These are phyloP conservation scores for Alternaria longipes DNA, from an alignment of 2,329 filamentous ascomycete species.

Conservation along the genomic window DNA sequence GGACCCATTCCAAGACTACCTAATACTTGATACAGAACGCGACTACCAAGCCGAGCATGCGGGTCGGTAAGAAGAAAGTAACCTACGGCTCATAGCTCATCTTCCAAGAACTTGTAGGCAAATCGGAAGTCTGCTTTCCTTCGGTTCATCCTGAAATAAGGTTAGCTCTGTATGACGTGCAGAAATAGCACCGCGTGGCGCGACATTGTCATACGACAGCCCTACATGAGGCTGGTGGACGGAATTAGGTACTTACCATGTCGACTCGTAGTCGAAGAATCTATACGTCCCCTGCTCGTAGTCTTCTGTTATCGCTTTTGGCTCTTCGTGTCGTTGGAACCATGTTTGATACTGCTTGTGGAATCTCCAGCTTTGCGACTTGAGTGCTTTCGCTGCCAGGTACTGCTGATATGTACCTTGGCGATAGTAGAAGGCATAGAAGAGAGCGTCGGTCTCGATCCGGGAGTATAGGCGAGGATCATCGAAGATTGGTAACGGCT, in stretches of 20 bases:
- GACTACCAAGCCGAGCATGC: slow-evolving; percentile 22
- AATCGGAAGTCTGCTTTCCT: slow-evolving; percentile 98
- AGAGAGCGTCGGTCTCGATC: slow-evolving; percentile 94
- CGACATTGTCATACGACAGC: slow-evolving; percentile 9
- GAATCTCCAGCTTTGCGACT: slow-evolving; percentile 98
- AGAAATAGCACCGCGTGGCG: slow-evolving; percentile 13
- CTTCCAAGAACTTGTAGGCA: slow-evolving; percentile 96
- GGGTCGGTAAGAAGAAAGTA: slow-evolving; percentile 9
- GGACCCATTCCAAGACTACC: slow-evolving; percentile 44
- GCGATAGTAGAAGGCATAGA: slow-evolving; percentile 99
- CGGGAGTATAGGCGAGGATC: slow-evolving; percentile 86
- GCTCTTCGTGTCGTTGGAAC: slow-evolving; percentile 98
- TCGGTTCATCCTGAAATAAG: slow-evolving; percentile 87
- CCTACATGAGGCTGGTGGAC: slow-evolving; percentile 10
- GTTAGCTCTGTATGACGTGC: slow-evolving; percentile 36
- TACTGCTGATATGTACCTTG: slow-evolving; percentile 97
- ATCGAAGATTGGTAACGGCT: slow-evolving; percentile 90
- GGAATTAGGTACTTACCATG: slow-evolving; percentile 71
- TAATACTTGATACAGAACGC: slow-evolving; percentile 47
- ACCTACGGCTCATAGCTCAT: slow-evolving; percentile 71
- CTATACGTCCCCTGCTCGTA: slow-evolving; percentile 98
- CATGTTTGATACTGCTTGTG: slow-evolving; percentile 99
- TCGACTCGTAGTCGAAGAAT: slow-evolving; percentile 99
- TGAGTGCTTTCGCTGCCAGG: slow-evolving; percentile 93
- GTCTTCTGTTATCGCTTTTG: slow-evolving; percentile 98